Conservation (phyloP, 2,329 filamentous ascomycete species). For the Stagonosporopsis tanaceti region DNA sequence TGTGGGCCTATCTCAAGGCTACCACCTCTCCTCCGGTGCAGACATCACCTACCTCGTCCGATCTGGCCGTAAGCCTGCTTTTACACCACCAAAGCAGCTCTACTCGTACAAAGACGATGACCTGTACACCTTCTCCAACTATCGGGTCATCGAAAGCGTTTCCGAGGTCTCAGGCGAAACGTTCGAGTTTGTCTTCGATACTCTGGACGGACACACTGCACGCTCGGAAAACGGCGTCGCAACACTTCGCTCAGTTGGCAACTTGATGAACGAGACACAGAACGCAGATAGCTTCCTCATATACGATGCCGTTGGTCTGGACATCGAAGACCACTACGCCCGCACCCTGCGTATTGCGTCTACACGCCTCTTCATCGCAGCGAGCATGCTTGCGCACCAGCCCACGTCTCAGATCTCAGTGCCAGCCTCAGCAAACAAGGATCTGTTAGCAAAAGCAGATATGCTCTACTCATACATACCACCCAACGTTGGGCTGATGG, state of each 20-base stretch:
- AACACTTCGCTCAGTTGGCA: conserved; percentile 24
- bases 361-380: conserved; percentile 16
- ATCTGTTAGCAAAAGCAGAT: conserved; percentile 22
- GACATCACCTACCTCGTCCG: conserved; percentile 36
- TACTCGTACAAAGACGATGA: conserved; percentile 31
- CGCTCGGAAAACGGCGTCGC: conserved; percentile 27
- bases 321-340: conserved; percentile 29
- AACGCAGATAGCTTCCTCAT: conserved; percentile 20
- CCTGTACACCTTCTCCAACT: conserved; percentile 24
- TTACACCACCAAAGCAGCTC: conserved; percentile 27
- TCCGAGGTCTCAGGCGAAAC: conserved; percentile 24
- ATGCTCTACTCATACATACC: conserved; percentile 16
- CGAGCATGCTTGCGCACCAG: conserved; percentile 33
- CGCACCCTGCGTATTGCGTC: conserved; percentile 16
- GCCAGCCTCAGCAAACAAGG: conserved; percentile 14
- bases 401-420: conserved; percentile 25
- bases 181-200: conserved; percentile 31
- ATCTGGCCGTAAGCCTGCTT: conserved; percentile 29
- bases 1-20: conserved; percentile 32
- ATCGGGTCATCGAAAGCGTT: conserved; percentile 29
- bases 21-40: conserved; percentile 26
- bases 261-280: conserved; percentile 21
- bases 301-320: conserved; percentile 28
- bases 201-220: conserved; percentile 31
- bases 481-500: conserved; percentile 10